These are phyloP conservation scores for Candida tammaniensis DNA, from an alignment of 805 yeast genomes.

Conservation along the genomic window DNA sequence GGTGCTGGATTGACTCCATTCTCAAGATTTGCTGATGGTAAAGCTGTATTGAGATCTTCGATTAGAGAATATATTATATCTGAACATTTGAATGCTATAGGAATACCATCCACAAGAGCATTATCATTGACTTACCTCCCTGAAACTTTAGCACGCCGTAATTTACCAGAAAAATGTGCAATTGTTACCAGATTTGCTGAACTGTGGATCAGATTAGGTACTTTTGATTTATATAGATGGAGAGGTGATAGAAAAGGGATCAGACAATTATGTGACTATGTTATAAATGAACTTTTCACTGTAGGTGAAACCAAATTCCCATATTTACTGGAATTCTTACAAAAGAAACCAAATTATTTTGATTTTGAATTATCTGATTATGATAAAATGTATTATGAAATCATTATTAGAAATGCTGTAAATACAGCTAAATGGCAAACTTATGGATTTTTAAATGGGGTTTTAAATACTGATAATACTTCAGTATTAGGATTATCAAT, in stretches of 20 bases:
- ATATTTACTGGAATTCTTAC: conserved; percentile 22
- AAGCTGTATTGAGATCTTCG: conserved; percentile 85
- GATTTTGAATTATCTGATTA: conserved; percentile 48
- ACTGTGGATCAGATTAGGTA: conserved; percentile 85
- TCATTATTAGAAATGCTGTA: conserved; percentile 68
- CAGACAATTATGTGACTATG: conserved; percentile 64
- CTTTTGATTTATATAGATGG: conserved; percentile 78
- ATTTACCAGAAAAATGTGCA: conserved; percentile 76
- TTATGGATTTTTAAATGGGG: conserved; percentile 93
- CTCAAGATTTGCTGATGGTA: conserved; percentile 95
- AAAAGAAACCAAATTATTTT: conserved; percentile 18
- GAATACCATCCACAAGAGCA: conserved; percentile 86
- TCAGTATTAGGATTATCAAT: conserved; percentile 83
- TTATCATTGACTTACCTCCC: conserved; percentile 72
- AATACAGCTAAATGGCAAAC: conserved; percentile 84
- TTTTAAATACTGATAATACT: conserved; percentile 90
- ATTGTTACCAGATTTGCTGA: conserved; percentile 80
- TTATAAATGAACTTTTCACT: conserved; percentile 62
- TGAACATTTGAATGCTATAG: conserved; percentile 75
- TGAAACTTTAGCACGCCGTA: conserved; percentile 70
- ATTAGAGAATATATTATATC: conserved; percentile 84
- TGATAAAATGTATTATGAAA: conserved; percentile 69
- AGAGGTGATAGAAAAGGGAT: conserved; percentile 67
- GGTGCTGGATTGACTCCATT: conserved; percentile 93
- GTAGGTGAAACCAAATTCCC: conserved; percentile 21